phyloP scores from a whole-genome alignment of 257 asterid species.

The Solanum chiquidenum region DNA sequence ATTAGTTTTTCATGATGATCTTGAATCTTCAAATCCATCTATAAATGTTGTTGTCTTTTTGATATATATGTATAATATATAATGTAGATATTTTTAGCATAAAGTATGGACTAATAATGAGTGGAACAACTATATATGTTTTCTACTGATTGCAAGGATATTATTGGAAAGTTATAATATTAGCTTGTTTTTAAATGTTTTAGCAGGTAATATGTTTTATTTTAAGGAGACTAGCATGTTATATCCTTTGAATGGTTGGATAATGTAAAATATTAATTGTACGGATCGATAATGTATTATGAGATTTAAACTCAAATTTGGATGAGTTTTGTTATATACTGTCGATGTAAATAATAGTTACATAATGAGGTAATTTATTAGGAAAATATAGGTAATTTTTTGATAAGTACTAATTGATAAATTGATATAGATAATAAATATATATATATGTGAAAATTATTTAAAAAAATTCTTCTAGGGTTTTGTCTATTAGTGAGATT shows the following conservation, averaged over 20 bases:
- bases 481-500: neutral
- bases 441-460: neutral
- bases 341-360: neutral
- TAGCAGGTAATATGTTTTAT: neutral
- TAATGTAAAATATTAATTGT: neutral
- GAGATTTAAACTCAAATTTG: neutral
- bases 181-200: neutral
- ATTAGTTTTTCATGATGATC: neutral
- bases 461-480: neutral
- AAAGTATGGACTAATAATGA: neutral
- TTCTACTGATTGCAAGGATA: neutral
- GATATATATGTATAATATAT: neutral
- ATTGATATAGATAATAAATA: neutral
- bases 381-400: neutral
- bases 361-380: neutral
- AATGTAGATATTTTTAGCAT: neutral
- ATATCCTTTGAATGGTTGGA: neutral
- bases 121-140: neutral
- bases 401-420: neutral
- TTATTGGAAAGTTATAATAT: neutral
- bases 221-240: fast-evolving
- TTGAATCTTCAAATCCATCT: neutral
- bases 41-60: neutral
- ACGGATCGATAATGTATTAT: neutral
- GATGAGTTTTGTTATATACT: neutral